Evolutionary conservation across 2,329 filamentous ascomycete genomes (phyloP).

Genomic region (Xylariaceae sp.): DNA sequence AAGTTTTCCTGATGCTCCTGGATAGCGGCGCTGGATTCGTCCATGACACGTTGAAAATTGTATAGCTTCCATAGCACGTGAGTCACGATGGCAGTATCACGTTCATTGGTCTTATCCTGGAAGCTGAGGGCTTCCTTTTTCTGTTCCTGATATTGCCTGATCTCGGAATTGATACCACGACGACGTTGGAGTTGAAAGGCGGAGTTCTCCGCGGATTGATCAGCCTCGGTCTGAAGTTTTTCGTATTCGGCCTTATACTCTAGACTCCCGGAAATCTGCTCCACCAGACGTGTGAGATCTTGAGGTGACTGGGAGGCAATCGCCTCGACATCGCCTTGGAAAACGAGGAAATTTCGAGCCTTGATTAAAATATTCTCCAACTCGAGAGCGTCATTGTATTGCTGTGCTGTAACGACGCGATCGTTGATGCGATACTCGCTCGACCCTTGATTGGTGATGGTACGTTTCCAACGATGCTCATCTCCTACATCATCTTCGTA

Average conservation of each 20-base stretch:
- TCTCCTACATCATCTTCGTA: constrained; percentile 96
- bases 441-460: constrained; percentile 78
- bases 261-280: constrained; percentile 94
- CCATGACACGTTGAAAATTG: constrained; percentile 89
- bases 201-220: constrained; percentile 83
- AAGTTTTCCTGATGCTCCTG: constrained; percentile 91
- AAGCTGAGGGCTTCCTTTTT: constrained; percentile 94
- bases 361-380: constrained; percentile 96
- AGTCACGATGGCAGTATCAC: constrained; percentile 84
- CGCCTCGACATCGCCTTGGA: constrained; percentile 95
- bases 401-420: constrained; percentile 75
- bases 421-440: constrained; percentile 99
- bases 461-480: constrained; percentile 92
- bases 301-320: constrained; percentile 94
- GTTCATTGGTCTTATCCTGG: constrained; percentile 81
- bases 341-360: constrained; percentile 94
- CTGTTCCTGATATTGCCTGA: constrained; percentile 95
- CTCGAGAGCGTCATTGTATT: constrained; percentile 91
- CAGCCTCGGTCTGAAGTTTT: constrained; percentile 74
- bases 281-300: constrained; percentile 87
- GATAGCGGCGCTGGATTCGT: constrained; percentile 84
- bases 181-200: constrained; percentile 83
- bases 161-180: constrained; percentile 92
- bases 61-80: constrained; percentile 97
- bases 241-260: constrained; percentile 96